These are phyloP conservation scores for Danielozyma ontarioensis DNA, from an alignment of 805 yeast genomes.

Conservation along the genomic window DNA sequence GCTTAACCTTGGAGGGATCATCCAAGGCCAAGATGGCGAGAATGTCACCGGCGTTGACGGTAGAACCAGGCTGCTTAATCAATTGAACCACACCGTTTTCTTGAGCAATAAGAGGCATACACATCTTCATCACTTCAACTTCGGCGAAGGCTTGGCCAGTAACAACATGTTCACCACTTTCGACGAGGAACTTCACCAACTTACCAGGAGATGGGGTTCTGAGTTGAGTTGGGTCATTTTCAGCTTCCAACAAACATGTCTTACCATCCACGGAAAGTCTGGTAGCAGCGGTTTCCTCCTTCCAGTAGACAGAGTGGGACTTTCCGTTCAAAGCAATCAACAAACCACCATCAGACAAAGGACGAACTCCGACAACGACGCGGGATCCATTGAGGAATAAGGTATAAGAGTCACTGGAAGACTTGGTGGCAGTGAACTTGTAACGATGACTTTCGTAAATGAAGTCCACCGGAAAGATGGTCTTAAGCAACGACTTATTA, in stretches of 20 bases:
- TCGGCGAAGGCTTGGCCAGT: conserved; percentile 96
- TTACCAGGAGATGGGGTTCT: conserved; percentile 99
- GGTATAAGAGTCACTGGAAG: conserved; percentile 80
- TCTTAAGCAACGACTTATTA: conserved; percentile 70
- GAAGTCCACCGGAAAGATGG: conserved; percentile 89
- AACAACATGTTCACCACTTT: conserved; percentile 86
- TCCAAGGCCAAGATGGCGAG: conserved; percentile 91
- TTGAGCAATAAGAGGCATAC: conserved; percentile 92
- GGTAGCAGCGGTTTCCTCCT: conserved; percentile 94
- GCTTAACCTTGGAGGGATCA: conserved; percentile 96
- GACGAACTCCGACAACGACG: conserved; percentile 78
- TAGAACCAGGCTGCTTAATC: conserved; percentile 97
- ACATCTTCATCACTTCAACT: conserved; percentile 99
- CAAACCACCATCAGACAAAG: conserved; percentile 93
- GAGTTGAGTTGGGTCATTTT: conserved; percentile 97
- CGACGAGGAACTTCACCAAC: conserved; percentile 87
- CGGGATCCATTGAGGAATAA: conserved; percentile 91
- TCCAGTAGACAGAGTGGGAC: conserved; percentile 95
- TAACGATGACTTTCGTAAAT: conserved; percentile 91
- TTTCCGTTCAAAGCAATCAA: conserved; percentile 84
- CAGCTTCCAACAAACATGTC: conserved; percentile 90
- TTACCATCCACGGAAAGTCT: conserved; percentile 92
- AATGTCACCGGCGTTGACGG: conserved; percentile 93
- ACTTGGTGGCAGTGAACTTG: conserved; percentile 92
- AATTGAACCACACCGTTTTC: conserved; percentile 91